Base-by-base conservation (phyloP, 805 yeast genomes). In the Debaryomyces prosopidis region DNA sequence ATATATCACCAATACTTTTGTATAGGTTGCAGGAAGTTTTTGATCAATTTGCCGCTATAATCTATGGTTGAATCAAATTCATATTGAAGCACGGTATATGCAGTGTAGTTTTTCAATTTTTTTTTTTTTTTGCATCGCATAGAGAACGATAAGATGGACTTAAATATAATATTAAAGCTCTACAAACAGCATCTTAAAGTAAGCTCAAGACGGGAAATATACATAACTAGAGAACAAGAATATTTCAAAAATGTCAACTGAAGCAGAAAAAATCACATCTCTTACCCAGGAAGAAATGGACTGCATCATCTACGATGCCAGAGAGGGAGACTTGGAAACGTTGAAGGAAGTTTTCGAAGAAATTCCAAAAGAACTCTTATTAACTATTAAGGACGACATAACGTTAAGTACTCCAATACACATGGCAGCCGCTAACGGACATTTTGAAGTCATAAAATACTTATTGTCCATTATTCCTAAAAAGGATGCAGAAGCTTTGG, bases 381-480 rank as follows among this genome's bases (percentile, higher is more conserved):
- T 60, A 49, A 59, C 54, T 4, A 82, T 86, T 52, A 73, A 75
- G 51, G 96, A 91, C 54, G 84, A 81, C 39, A 71, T 63, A 43
- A 76, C 91, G 2, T 63, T 75, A 33, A 80, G 87, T 42, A 88
- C 96, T 0, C 86, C 96, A 6, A 69, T 94, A 40, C 99, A 94
- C 62, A 88, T 89, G 91, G 97, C 98, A 0, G 84, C 95, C 18
- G 99, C 95, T 20, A 94, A 94, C 66, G 99, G 97, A 1, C 96
- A 92, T 62, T 51, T 71, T 4, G 90, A 84, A 36, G 81, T 84
- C 3, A 79, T 87, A 19, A 66, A 78, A 55, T 86, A 77, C 54
- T 63, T 90, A 19, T 59, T 89, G 27, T 68, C 78, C 0, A 58
- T 81, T 23, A 46, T 83, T 4, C 57, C 76, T 0, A 63, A 70